A percentile compares a stretch with the other conserved stretches of the same genome.
phyloP scores from a whole-genome alignment of 2,329 filamentous ascomycete genomes.

The Epichloe typhina region DNA sequence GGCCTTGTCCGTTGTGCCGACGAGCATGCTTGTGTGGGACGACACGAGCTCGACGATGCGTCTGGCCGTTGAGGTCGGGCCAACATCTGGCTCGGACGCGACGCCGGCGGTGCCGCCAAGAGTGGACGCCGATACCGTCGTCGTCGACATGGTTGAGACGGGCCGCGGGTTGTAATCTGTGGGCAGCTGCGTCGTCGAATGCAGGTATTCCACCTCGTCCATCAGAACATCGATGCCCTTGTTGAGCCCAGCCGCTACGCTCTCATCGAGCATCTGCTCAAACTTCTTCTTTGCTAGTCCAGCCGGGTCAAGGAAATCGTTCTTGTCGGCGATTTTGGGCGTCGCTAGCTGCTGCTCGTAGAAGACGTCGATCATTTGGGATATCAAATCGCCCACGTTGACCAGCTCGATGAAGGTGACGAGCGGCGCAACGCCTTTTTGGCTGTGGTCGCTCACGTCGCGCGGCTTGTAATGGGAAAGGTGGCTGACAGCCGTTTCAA shows the following conservation, averaged over 20 bases:
- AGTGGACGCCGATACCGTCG: conserved; percentile 8
- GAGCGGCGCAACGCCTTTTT: conserved; percentile 70
- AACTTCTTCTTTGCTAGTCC: conserved; percentile 96
- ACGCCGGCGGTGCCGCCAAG: conserved; percentile 16
- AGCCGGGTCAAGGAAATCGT: conserved; percentile 87
- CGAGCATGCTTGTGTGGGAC: conserved; percentile 82
- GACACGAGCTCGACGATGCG: conserved; percentile 76
- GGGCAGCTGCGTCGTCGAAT: conserved; percentile 72
- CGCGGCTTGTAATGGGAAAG: conserved; percentile 84
- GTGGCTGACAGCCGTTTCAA: conserved; percentile 84
- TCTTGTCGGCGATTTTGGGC: conserved; percentile 72
- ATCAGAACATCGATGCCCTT: conserved; percentile 97
- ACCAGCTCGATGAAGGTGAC: conserved; percentile 95
- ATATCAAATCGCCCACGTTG: conserved; percentile 94
- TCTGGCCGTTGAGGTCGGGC: conserved; percentile 65
- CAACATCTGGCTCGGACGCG: conserved; percentile 32
- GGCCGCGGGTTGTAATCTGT: conserved; percentile 76
- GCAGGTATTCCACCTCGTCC: conserved; percentile 94
- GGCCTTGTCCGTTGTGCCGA: conserved; percentile 91
- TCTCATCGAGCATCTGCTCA: conserved; percentile 96
- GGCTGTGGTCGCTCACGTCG: conserved; percentile 58
- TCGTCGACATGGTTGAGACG: conserved; percentile 10
- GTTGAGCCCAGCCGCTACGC: conserved; percentile 87
- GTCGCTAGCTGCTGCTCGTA: conserved; percentile 88
- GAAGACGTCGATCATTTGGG: conserved; percentile 98